Percentiles rank a stretch among this genome's conserved stretches.
phyloP scores from a whole-genome alignment of 139 green algal species.

The Volvox africanus region DNA sequence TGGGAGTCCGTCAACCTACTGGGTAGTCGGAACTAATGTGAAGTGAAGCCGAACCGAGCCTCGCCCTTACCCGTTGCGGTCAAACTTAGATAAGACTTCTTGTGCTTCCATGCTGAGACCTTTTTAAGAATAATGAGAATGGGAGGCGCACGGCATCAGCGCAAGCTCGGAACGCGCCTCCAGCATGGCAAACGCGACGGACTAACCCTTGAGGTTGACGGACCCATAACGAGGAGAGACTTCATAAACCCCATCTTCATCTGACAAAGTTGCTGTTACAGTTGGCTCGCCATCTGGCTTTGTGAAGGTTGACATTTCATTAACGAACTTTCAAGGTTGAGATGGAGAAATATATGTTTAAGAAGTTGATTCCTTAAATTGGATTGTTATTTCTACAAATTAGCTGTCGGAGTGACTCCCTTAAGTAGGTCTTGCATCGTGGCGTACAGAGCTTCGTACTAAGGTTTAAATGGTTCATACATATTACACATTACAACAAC shows the following conservation, averaged over 20 bases:
- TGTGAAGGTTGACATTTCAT: neutral
- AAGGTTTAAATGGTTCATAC: too few relatives aligned
- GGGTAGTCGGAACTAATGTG: neutral
- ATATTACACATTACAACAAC: too few relatives aligned
- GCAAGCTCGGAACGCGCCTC: neutral
- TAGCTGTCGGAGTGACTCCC: too few relatives aligned
- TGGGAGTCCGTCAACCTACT: neutral
- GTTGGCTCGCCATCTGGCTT: neutral
- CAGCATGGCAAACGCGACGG: neutral
- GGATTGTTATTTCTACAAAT: too few relatives aligned
- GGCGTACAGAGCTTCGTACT: too few relatives aligned
- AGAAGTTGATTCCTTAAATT: too few relatives aligned
- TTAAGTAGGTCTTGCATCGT: too few relatives aligned
- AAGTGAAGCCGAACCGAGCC: neutral
- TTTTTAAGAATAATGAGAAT: neutral
- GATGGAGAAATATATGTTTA: too few relatives aligned
- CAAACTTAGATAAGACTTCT: neutral
- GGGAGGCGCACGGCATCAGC: neutral
- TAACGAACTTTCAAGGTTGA: too few relatives aligned
- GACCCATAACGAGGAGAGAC: neutral
- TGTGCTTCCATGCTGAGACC: neutral
- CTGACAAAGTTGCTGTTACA: neutral
- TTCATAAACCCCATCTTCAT: neutral
- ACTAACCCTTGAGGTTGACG: conserved; percentile 6
- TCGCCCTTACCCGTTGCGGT: conserved; percentile 11